These are phyloP conservation scores for Borealophlyctis nickersoniae DNA, from an alignment of 192 early-diverging fungal genomes.

Conservation along the genomic window DNA sequence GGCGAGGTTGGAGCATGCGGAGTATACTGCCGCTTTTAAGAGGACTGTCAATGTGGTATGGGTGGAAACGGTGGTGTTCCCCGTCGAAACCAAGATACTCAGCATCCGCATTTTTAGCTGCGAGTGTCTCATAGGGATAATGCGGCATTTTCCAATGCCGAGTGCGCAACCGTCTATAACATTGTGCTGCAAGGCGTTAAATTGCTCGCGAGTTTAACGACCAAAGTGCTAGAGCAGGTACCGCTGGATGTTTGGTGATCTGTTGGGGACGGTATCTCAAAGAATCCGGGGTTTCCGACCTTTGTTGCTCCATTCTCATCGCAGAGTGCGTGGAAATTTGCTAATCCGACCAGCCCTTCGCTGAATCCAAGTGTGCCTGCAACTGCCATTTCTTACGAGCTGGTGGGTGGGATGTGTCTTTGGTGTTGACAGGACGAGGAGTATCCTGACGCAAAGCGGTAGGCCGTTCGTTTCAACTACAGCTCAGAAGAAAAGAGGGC, in stretches of 20 bases:
- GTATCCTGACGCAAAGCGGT: too few relatives aligned
- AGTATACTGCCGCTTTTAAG: conserved; percentile 18
- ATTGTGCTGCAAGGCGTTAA: conserved; percentile 23
- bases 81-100: conserved; percentile 5
- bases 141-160: conserved; percentile 8
- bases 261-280: too few relatives aligned
- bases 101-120: neutral
- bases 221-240: conserved; percentile 43
- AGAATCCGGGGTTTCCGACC: too few relatives aligned
- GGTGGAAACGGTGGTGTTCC: conserved; percentile 6
- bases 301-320: too few relatives aligned
- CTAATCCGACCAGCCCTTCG: conserved; percentile 34
- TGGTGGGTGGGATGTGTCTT: too few relatives aligned
- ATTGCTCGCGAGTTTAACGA: conserved; percentile 25
- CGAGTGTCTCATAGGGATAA: neutral
- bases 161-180: conserved; percentile 26
- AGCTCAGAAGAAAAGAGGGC: conserved; percentile 36
- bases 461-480: conserved; percentile 51
- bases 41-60: conserved; percentile 17
- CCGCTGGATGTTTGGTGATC: conserved; percentile 9
- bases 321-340: conserved; percentile 49
- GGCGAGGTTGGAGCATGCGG: conserved; percentile 18
- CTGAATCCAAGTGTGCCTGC: conserved; percentile 17
- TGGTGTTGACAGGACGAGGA: too few relatives aligned
- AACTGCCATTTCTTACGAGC: conserved; percentile 33